Evolutionary conservation across 495 filamentous ascomycete genomes (phyloP).

Genomic region (Aspergillus baeticus): DNA sequence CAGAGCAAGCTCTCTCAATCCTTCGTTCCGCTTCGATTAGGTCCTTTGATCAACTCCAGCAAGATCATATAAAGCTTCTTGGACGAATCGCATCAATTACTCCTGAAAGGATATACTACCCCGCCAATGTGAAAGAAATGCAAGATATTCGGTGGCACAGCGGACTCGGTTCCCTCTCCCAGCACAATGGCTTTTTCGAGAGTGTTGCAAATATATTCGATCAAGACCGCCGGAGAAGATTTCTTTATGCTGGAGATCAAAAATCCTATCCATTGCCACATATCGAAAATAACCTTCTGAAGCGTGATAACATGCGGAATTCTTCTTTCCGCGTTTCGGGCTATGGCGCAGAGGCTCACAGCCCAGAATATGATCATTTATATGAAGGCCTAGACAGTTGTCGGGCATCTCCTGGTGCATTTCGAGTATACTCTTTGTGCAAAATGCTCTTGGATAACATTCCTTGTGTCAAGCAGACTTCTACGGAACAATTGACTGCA

Average conservation of each 20-base stretch:
- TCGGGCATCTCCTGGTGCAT: neutral
- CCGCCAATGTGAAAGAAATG: conserved; percentile 41
- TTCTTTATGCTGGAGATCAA: conserved; percentile 15
- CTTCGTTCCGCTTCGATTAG: conserved; percentile 42
- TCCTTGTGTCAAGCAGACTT: no score
- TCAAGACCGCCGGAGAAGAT: conserved; percentile 25
- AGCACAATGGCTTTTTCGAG: conserved; percentile 53
- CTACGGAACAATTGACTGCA: neutral
- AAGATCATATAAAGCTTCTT: conserved; percentile 38
- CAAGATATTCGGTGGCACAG: conserved; percentile 48
- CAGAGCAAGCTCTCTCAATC: conserved; percentile 50
- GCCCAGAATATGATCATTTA: conserved; percentile 35
- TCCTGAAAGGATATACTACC: conserved; percentile 54
- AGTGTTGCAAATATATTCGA: conserved; percentile 41
- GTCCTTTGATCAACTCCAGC: conserved; percentile 43
- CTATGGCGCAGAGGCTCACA: conserved; percentile 55
- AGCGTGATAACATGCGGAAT: conserved; percentile 47
- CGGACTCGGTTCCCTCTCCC: conserved; percentile 40
- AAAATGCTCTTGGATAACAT: conserved; percentile 12
- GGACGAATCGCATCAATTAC: conserved; percentile 44
- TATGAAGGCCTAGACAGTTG: conserved; percentile 2
- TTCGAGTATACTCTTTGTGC: conserved; percentile 7
- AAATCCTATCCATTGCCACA: conserved; percentile 4
- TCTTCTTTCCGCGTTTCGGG: conserved; percentile 45
- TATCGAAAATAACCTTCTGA: conserved; percentile 25